Conservation (phyloP, 257 asterid genomes). For the Dorcoceras hygrometricum region DNA sequence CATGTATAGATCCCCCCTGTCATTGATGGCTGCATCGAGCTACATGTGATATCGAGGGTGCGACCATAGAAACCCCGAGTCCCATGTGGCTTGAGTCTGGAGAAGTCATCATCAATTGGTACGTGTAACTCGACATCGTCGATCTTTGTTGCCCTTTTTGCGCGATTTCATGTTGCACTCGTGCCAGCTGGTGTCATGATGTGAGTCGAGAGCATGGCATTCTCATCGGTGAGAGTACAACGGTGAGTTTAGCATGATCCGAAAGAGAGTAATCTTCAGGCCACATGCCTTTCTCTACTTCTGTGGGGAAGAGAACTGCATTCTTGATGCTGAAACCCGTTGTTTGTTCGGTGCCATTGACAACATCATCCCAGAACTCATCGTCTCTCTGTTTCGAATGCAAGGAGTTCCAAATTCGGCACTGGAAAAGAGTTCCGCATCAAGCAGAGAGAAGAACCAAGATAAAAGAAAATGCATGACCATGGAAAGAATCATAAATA, state of each 20-base stretch:
- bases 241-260: slow-evolving; percentile 94
- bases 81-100: not conserved
- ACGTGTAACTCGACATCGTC: not conserved
- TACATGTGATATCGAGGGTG: not conserved
- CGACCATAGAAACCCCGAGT: not conserved
- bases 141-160: not conserved
- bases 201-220: slow-evolving; percentile 77
- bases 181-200: slow-evolving; percentile 23
- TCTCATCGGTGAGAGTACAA: slow-evolving; percentile 80
- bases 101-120: not conserved
- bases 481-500: too few relatives aligned
- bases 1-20: not conserved
- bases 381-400: slow-evolving; percentile 51
- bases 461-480: not conserved
- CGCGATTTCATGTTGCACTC: not conserved
- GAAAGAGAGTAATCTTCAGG: slow-evolving; percentile 93
- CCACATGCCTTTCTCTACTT: slow-evolving; percentile 95
- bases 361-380: slow-evolving; percentile 31
- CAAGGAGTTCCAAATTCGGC: slow-evolving; percentile 71
- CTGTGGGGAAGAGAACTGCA: slow-evolving; percentile 92
- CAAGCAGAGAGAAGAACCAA: not conserved
- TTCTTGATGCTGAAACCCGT: slow-evolving; percentile 87
- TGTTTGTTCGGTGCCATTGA: slow-evolving; percentile 59
- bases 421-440: slow-evolving; percentile 35
- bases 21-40: not conserved